Evolutionary conservation across 2,329 filamentous ascomycete species (phyloP).

Genomic region (Aureobasidium sp.): DNA sequence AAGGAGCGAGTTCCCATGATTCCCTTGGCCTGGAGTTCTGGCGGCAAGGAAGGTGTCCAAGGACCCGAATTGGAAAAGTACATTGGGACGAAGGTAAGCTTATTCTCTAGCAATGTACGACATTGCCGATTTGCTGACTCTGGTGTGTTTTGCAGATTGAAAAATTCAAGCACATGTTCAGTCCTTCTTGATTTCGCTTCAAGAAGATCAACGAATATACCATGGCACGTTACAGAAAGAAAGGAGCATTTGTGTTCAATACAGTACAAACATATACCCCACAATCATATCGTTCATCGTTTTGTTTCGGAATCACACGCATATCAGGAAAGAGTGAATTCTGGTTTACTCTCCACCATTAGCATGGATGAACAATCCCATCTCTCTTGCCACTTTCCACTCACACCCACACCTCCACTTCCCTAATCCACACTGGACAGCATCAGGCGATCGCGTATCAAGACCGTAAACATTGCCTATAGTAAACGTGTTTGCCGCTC

Average conservation of each 20-base stretch:
- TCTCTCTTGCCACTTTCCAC: background rate
- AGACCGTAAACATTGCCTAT: no score
- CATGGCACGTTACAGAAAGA: background rate
- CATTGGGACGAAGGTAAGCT: constrained; percentile 78
- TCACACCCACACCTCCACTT: no score
- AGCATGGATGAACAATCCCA: no score
- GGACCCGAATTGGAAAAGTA: constrained; percentile 90
- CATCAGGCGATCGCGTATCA: no score
- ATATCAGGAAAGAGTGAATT: background rate
- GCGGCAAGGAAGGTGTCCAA: constrained; percentile 67
- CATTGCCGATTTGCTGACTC: constrained; percentile 15
- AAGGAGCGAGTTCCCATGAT: constrained; percentile 92
- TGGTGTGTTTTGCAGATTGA: constrained; percentile 32
- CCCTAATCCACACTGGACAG: no score
- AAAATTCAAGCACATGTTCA: constrained; percentile 46
- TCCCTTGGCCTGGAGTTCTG: constrained; percentile 80
- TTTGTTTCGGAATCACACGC: background rate
- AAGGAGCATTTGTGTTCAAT: background rate
- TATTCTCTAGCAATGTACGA: background rate
- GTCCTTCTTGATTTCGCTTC: constrained; percentile 9
- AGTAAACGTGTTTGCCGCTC: no score
- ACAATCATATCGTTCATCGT: background rate
- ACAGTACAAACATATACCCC: constrained; percentile 8
- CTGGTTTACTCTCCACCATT: no score
- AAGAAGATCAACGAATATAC: background rate